These are phyloP conservation scores for Cucumis sativus DNA, from an alignment of 306 rosid species.

Conservation along the genomic window DNA sequence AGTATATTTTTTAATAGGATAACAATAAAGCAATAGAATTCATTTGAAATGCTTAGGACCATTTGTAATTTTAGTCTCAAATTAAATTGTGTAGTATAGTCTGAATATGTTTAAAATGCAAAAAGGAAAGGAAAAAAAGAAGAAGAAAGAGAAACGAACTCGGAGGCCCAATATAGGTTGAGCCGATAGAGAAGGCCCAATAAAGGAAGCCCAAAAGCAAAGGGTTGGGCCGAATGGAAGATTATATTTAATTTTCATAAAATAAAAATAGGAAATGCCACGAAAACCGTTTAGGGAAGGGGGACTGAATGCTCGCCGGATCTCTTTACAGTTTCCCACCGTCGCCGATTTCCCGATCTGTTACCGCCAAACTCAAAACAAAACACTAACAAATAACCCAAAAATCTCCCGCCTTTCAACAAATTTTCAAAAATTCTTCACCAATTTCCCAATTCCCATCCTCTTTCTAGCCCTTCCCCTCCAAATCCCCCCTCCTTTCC, in stretches of 20 bases:
- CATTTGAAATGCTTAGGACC: too few species aligned
- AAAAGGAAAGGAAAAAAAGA: too few species aligned
- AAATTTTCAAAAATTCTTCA: neutral
- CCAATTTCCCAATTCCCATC: neutral
- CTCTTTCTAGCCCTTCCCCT: neutral
- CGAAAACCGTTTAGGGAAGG: neutral
- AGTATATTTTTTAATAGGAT: too few species aligned
- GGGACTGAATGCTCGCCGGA: constrained; percentile 4
- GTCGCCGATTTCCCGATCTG: constrained; percentile 5
- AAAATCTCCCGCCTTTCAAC: constrained; percentile 7
- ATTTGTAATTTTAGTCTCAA: too few species aligned
- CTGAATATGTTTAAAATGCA: too few species aligned
- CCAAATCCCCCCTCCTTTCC: neutral
- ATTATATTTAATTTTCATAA: neutral
- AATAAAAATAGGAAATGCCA: neutral
- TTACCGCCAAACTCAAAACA: constrained; percentile 3
- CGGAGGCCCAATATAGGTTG: neutral
- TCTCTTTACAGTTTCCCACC: constrained; percentile 4
- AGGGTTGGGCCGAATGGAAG: neutral
- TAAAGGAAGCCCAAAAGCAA: neutral
- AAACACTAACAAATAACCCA: neutral
- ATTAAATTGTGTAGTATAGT: too few species aligned
- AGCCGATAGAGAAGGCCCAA: neutral
- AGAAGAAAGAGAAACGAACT: too few species aligned
- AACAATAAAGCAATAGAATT: too few species aligned